These are phyloP conservation scores for Rhododendron ovatum DNA, from an alignment of 148 eudicot species.

Conservation along the genomic window DNA sequence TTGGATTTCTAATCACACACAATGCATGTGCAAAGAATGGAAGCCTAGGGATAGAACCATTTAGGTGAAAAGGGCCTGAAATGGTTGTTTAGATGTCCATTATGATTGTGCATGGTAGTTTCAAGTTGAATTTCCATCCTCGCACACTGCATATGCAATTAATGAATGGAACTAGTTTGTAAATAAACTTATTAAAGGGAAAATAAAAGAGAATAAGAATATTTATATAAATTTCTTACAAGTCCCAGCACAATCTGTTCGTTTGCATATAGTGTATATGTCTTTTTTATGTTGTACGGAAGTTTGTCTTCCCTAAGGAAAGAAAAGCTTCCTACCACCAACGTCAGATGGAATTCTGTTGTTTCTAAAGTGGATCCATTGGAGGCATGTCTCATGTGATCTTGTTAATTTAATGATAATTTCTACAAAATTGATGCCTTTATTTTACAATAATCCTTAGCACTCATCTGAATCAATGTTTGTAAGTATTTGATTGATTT, in stretches of 20 bases:
- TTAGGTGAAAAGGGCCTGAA: constrained; percentile 32
- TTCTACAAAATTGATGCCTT: background rate
- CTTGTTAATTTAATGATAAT: background rate
- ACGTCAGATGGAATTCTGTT: background rate
- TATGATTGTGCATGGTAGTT: background rate
- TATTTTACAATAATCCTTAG: background rate
- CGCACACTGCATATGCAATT: background rate
- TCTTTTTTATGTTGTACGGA: background rate
- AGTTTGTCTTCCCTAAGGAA: background rate
- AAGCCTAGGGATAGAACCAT: constrained; percentile 22
- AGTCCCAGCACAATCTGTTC: background rate
- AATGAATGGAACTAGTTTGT: background rate
- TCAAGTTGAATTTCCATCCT: background rate
- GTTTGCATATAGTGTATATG: background rate
- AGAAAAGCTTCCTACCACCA: background rate
- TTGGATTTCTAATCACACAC: background rate
- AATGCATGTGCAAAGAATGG: background rate
- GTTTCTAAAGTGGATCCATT: background rate
- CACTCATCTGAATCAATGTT: background rate
- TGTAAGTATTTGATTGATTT: background rate
- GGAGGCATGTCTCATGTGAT: background rate
- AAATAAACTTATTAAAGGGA: background rate
- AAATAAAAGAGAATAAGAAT: background rate
- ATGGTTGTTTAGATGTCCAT: background rate
- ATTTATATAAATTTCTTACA: background rate